phyloP scores from a whole-genome alignment of 805 yeast genomes.

The Suhomyces vadensis region DNA sequence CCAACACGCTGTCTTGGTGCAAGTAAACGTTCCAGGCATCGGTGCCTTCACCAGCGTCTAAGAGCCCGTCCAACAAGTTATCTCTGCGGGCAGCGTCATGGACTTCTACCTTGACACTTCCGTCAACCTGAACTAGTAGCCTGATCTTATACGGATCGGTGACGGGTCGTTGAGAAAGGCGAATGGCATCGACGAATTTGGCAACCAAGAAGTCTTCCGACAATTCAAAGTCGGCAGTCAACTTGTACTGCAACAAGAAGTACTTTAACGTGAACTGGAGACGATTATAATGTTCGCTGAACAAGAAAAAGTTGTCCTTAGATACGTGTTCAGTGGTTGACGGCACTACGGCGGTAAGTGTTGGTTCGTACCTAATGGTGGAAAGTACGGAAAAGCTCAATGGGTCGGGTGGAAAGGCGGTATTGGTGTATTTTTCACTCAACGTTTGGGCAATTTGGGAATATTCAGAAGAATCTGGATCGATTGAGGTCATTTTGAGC shows the following conservation, averaged over 20 bases:
- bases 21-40: slow-evolving; percentile 59
- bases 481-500: background rate
- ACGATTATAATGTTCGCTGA: slow-evolving; percentile 64
- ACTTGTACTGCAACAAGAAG: slow-evolving; percentile 36
- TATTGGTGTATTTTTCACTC: slow-evolving; percentile 9
- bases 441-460: background rate
- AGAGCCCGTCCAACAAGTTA: slow-evolving; percentile 34
- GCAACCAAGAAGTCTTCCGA: slow-evolving; percentile 43
- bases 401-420: slow-evolving; percentile 13
- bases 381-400: slow-evolving; percentile 58
- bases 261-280: slow-evolving; percentile 52
- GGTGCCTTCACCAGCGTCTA: background rate
- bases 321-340: slow-evolving; percentile 24
- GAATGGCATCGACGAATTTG: slow-evolving; percentile 30
- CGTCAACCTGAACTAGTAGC: slow-evolving; percentile 29
- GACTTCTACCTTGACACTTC: slow-evolving; percentile 33
- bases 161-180: slow-evolving; percentile 20
- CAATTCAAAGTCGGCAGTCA: slow-evolving; percentile 44
- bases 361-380: slow-evolving; percentile 77
- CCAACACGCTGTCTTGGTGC: slow-evolving; percentile 51
- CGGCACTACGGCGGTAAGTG: slow-evolving; percentile 34
- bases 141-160: slow-evolving; percentile 34
- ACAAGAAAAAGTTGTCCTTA: slow-evolving; percentile 52
- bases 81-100: slow-evolving; percentile 26
- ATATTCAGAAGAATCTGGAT: background rate